Conservation (phyloP, 345 rosid species). For the Hirschfeldia incana region DNA sequence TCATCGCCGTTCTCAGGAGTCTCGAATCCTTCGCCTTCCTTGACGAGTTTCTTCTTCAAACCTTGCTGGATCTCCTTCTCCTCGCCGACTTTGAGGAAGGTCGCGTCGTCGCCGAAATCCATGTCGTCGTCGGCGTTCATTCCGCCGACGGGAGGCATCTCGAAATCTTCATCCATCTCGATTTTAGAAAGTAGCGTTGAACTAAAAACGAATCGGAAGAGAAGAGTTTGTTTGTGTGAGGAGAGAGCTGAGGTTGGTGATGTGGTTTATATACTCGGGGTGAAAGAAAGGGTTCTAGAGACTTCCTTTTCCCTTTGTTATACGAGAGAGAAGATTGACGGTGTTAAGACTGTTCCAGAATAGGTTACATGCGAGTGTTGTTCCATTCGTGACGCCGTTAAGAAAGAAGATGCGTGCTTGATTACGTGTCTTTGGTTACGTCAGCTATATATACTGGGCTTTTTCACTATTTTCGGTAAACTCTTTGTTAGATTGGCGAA, state of each 20-base stretch:
- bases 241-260: neutral
- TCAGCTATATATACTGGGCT: neutral
- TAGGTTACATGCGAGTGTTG: neutral
- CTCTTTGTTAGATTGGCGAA: neutral
- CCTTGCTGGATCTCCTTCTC: conserved; percentile 88
- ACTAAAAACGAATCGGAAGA: neutral
- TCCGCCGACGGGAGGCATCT: conserved; percentile 49
- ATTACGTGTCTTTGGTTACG: neutral
- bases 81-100: conserved; percentile 55
- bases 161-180: conserved; percentile 59
- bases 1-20: conserved; percentile 77
- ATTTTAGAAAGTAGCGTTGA: neutral
- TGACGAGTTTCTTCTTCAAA: conserved; percentile 80
- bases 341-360: conserved; percentile 28
- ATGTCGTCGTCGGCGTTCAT: conserved; percentile 50
- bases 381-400: conserved; percentile 17
- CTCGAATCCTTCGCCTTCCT: conserved; percentile 72
- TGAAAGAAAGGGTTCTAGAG: conserved; percentile 48
- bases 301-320: conserved; percentile 31
- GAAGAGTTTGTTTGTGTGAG: neutral
- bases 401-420: neutral
- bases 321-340: conserved; percentile 20
- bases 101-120: conserved; percentile 46
- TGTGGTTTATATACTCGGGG: conserved; percentile 11
- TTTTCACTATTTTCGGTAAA: neutral